A percentile compares a stretch with the other conserved stretches of the same genome.
Conservation (phyloP, 257 asterid species). For the Solanum chilense region DNA sequence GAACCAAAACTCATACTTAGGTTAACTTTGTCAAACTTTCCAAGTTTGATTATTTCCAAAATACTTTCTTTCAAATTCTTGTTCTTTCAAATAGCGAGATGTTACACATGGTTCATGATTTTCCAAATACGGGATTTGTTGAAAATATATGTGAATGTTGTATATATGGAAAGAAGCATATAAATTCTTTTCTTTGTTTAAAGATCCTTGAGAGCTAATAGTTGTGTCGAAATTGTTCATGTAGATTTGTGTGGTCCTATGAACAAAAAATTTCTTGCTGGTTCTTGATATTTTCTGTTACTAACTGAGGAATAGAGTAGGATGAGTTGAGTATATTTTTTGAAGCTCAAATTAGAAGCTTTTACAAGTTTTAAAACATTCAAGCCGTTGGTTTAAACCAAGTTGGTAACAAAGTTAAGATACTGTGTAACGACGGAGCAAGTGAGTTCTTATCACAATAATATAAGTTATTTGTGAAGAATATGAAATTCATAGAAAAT, state of each 20-base stretch:
- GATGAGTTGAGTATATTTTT: not conserved
- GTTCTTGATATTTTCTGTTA: not conserved
- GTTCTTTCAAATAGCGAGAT: too few species aligned
- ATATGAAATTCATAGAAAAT: not conserved
- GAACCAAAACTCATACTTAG: too few species aligned
- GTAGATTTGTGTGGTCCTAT: not conserved
- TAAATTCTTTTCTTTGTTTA: not conserved
- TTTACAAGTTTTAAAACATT: not conserved
- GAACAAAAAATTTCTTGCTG: not conserved
- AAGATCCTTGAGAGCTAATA: not conserved
- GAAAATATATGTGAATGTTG: not conserved
- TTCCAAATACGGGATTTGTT: not conserved
- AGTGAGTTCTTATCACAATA: not conserved
- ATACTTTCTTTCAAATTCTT: too few species aligned
- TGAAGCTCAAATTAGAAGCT: not conserved
- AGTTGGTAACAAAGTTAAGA: not conserved
- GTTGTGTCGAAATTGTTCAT: not conserved
- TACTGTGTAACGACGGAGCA: not conserved
- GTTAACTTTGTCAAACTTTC: too few species aligned
- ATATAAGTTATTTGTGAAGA: not conserved
- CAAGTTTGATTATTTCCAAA: too few species aligned
- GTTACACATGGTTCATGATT: not conserved
- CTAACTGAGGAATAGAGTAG: not conserved
- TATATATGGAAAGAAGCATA: not conserved
- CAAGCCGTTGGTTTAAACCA: not conserved